Evolutionary conservation across 1,139 yeast species (phyloP).

Genomic region (Sugiyamaella xylanicola): DNA sequence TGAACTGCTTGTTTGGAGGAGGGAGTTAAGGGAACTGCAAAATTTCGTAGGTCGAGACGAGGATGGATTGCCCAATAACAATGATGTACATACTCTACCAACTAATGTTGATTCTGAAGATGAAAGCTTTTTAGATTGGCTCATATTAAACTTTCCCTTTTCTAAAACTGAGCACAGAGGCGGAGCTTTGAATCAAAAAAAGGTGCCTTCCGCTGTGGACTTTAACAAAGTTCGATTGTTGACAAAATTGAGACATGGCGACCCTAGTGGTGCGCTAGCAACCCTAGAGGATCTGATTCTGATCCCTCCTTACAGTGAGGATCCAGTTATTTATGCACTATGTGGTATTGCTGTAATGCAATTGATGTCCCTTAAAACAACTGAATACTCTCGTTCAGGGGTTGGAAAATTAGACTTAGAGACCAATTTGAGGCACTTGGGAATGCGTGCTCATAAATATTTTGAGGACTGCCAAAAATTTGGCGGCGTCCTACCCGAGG

Average conservation of each 20-base stretch:
- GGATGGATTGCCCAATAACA: constrained; percentile 17
- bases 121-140: constrained; percentile 38
- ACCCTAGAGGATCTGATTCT: constrained; percentile 48
- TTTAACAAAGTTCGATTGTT: constrained; percentile 30
- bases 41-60: background rate
- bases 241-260: constrained; percentile 30
- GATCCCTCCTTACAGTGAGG: constrained; percentile 50
- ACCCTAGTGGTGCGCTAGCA: constrained; percentile 33
- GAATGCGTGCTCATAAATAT: constrained; percentile 31
- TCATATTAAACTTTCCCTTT: constrained; percentile 32
- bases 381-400: too few species aligned
- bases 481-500: constrained; percentile 34
- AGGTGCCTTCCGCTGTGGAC: background rate
- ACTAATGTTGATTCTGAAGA: constrained; percentile 25
- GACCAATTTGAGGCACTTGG: constrained; percentile 14
- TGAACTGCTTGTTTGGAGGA: constrained; percentile 40
- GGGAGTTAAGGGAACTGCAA: constrained; percentile 29
- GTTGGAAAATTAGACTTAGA: constrained; percentile 3
- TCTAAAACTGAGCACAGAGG: background rate
- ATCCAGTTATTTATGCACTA: constrained; percentile 46
- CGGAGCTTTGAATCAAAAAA: background rate
- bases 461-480: constrained; percentile 43
- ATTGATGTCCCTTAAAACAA: constrained; percentile 24
- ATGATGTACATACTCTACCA: constrained; percentile 28
- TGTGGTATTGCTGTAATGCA: constrained; percentile 36